Percentiles rank a stretch among this genome's conserved stretches.
phyloP scores from a whole-genome alignment of 2,329 filamentous ascomycete genomes.

The Fusarium irregulare region DNA sequence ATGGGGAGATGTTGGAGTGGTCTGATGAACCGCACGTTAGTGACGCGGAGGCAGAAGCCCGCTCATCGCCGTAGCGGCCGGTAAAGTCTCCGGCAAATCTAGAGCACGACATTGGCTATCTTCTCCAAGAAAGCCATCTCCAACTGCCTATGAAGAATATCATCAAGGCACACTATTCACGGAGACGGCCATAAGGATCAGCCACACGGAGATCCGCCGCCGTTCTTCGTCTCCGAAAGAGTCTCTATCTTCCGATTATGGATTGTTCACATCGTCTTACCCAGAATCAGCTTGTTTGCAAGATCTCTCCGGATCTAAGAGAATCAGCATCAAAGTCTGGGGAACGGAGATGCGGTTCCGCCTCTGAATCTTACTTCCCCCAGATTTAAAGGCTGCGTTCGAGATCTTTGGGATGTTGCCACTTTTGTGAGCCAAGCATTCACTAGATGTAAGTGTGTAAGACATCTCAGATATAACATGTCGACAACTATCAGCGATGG shows the following conservation, averaged over 20 bases:
- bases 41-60: conserved; percentile 33
- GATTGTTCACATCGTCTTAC: too few relatives aligned
- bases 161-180: not conserved
- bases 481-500: not conserved
- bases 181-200: not conserved
- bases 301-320: not conserved
- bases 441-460: not conserved
- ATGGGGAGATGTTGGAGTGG: conserved; percentile 12
- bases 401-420: conserved; percentile 18
- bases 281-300: not conserved
- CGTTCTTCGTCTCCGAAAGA: not conserved
- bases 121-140: not conserved
- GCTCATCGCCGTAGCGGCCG: conserved; percentile 11
- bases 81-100: conserved; percentile 8
- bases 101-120: not conserved
- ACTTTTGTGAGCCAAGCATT: not conserved
- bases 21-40: conserved; percentile 9
- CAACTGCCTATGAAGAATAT: not conserved
- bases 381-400: not conserved
- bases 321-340: not conserved
- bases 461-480: not conserved
- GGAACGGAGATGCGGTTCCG: conserved; percentile 22
- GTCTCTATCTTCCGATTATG: not conserved
- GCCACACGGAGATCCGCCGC: conserved; percentile 14
- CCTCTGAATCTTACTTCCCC: conserved; percentile 11